Conservation (phyloP, 768 basidiomycete species). For the Tylopilus sp. region DNA sequence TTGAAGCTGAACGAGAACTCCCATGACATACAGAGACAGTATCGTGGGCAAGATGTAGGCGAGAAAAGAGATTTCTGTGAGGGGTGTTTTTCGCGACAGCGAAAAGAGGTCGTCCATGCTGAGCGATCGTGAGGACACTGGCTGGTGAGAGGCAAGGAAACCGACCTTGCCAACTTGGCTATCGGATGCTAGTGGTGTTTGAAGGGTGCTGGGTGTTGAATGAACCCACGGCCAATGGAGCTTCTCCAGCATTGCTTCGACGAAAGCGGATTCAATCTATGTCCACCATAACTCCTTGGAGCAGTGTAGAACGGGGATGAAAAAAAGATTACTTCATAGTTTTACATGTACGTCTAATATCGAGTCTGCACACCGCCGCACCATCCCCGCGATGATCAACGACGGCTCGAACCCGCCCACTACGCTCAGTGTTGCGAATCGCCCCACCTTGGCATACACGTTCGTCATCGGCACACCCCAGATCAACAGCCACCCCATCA, state of each 20-base stretch:
- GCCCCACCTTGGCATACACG: slow-evolving; percentile 20
- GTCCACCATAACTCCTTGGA: no score
- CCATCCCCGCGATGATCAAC: slow-evolving; percentile 27
- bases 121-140: not conserved
- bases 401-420: slow-evolving; percentile 15
- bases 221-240: no score
- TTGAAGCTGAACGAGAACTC: slow-evolving; percentile 48
- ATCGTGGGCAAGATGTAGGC: slow-evolving; percentile 41
- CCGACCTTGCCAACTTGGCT: not conserved
- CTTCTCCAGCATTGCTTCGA: no score
- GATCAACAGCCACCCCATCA: slow-evolving; percentile 41
- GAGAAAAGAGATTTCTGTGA: slow-evolving; percentile 22
- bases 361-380: not conserved
- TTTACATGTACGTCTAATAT: no score
- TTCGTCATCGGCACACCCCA: slow-evolving; percentile 49
- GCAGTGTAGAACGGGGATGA: no score
- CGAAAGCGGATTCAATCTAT: no score
- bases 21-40: slow-evolving; percentile 45
- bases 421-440: slow-evolving; percentile 9
- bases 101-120: slow-evolving; percentile 1
- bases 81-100: slow-evolving; percentile 4
- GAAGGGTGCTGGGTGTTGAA: not conserved
- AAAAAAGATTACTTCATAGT: no score
- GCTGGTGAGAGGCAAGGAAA: not conserved
- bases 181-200: no score